phyloP scores from a whole-genome alignment of 129 eudicot genomes.

The Arctium minus region DNA sequence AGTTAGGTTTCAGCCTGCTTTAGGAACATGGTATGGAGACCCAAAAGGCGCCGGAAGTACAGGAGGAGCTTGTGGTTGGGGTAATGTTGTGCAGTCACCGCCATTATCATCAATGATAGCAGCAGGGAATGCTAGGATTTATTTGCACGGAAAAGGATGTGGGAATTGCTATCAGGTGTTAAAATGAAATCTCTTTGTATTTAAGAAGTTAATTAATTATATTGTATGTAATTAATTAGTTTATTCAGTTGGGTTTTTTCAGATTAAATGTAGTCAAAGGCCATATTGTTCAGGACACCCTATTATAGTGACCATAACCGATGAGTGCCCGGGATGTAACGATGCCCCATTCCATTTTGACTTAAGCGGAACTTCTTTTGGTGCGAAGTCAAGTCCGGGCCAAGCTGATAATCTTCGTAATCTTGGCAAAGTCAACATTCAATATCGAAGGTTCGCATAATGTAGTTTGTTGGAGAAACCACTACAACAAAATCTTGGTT shows the following conservation, averaged over 20 bases:
- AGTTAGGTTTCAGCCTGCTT: background rate
- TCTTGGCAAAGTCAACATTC: conserved; percentile 33
- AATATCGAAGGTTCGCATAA: conserved; percentile 20
- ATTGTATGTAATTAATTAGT: background rate
- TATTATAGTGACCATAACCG: conserved; percentile 32
- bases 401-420: conserved; percentile 22
- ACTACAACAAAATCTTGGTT: no score
- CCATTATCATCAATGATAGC: conserved; percentile 15
- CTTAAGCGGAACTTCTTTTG: conserved; percentile 45
- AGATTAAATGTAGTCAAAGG: conserved; percentile 23
- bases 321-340: conserved; percentile 45
- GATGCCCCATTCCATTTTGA: conserved; percentile 30
- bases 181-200: background rate
- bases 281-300: conserved; percentile 39
- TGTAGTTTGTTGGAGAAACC: no score
- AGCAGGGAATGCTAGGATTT: conserved; percentile 19
- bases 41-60: background rate
- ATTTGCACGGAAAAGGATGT: conserved; percentile 21
- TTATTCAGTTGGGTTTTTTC: background rate
- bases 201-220: background rate
- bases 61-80: conserved; percentile 24
- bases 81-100: background rate
- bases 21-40: conserved; percentile 24
- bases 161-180: conserved; percentile 28
- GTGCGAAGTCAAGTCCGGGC: conserved; percentile 33